Evolutionary conservation across 1,284 basidiomycete genomes (phyloP), one percentile per base, ranked within the genome.

Genomic region (Rugosomyces carneus): DNA sequence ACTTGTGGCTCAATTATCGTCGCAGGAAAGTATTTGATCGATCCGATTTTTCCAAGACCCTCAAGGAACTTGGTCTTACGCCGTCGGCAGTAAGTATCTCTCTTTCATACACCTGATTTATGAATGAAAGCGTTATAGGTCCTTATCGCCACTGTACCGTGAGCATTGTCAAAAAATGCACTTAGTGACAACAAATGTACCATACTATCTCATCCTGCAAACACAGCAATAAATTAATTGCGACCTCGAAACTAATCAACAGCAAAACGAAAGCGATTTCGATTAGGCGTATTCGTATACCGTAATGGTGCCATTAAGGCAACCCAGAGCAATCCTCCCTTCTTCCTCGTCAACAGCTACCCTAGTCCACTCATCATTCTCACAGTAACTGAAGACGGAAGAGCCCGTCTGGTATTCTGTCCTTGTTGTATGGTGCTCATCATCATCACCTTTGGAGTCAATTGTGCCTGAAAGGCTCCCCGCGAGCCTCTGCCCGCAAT

Each of bases 51-150:
- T 74, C 75, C 20, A 81, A 78, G 60, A 78, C 81, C 20, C 60
- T 91, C 52, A 75, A 74, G 47, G 84, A 88, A 36, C 71, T 90
- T 13, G 86, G 84, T 5, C 65, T 91, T 49, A 87, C 84, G 9
- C 88, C 88, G 3, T 89, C 87, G 32, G 86, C 87, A 47, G 87
- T 89, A 59, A 57, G 37, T 62, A 20, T 35, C 7, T 20, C 8
- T 8, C 2, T 4, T 16, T 2, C 36, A 11, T 11, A 3, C 36
- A 5, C 15, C 16, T 16, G 6, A 18, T 41, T 35, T 15, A 32
- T 21, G n/a, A 19, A 31, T 13, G 15, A 11, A 44, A 39, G 35
- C 5, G 6, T 34, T 35, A 27, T 43, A 80, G 78, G 76, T 79
- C 7, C 68, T 81, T 50, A 76, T 80, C 45, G 77, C 75, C 29